Evolutionary conservation across 768 basidiomycete genomes (phyloP).

Genomic region (Mycena belliarum): DNA sequence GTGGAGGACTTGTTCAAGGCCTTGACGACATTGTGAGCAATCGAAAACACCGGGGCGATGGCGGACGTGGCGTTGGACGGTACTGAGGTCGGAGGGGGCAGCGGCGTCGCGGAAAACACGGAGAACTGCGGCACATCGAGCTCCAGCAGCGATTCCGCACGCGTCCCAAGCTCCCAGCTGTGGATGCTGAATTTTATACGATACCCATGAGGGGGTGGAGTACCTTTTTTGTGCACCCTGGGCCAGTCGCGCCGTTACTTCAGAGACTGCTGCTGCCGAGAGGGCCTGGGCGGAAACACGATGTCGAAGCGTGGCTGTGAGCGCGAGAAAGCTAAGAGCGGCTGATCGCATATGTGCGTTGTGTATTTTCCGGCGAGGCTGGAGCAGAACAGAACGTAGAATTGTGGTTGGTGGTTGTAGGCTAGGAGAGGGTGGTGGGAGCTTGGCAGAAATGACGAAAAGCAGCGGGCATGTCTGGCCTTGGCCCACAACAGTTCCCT

Average conservation of each 20-base stretch:
- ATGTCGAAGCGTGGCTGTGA: conserved; percentile 1
- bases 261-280: conserved; percentile 33
- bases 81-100: conserved; percentile 40
- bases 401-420: too few relatives aligned
- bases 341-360: neutral
- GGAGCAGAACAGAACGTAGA: neutral
- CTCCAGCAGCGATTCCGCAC: conserved; percentile 50
- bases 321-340: neutral
- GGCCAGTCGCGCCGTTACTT: conserved; percentile 37
- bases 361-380: neutral
- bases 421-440: too few relatives aligned
- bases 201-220: neutral
- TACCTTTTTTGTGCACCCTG: conserved; percentile 41
- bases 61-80: conserved; percentile 33
- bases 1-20: conserved; percentile 42
- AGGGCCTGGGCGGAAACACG: conserved; percentile 30
- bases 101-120: conserved; percentile 37
- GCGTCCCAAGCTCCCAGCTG: conserved; percentile 61
- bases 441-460: too few relatives aligned
- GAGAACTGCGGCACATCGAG: conserved; percentile 47
- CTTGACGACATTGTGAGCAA: conserved; percentile 51
- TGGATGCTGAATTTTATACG: neutral
- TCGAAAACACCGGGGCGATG: conserved; percentile 57
- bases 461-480: too few relatives aligned
- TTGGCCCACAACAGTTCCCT: too few relatives aligned